phyloP scores from a whole-genome alignment of 345 rosid species.

The Passiflora organensis region DNA sequence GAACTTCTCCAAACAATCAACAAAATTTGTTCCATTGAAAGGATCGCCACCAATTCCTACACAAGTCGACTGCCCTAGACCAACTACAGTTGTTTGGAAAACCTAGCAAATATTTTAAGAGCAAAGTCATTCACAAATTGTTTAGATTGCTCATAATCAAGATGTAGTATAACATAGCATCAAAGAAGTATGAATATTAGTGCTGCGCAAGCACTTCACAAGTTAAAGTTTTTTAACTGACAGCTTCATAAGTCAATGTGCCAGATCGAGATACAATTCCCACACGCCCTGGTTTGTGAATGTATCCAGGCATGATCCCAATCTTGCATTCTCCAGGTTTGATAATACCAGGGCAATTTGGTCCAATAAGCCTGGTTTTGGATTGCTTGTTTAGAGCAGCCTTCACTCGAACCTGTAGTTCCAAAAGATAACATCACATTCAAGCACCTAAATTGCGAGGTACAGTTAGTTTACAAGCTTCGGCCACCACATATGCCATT shows the following conservation, averaged over 20 bases:
- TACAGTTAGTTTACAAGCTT: background rate
- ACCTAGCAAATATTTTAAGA: slow-evolving; percentile 44
- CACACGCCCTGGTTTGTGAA: slow-evolving; percentile 91
- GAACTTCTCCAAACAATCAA: slow-evolving; percentile 81
- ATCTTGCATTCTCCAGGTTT: slow-evolving; percentile 94
- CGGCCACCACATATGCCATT: background rate
- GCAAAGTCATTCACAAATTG: too few relatives aligned
- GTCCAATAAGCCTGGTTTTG: slow-evolving; percentile 88
- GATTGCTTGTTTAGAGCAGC: slow-evolving; percentile 85
- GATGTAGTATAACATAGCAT: too few relatives aligned
- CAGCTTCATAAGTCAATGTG: slow-evolving; percentile 98
- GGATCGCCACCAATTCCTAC: slow-evolving; percentile 98
- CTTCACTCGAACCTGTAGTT: slow-evolving; percentile 77
- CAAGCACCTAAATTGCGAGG: background rate
- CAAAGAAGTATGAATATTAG: background rate
- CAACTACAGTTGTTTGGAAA: slow-evolving; percentile 94
- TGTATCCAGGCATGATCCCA: slow-evolving; percentile 97
- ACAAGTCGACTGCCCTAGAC: slow-evolving; percentile 92
- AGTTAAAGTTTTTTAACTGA: slow-evolving; percentile 32
- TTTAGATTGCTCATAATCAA: background rate
- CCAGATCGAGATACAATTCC: slow-evolving; percentile 97
- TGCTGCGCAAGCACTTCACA: background rate
- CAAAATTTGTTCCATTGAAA: slow-evolving; percentile 93
- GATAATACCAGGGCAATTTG: slow-evolving; percentile 93
- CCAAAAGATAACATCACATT: slow-evolving; percentile 4